Evolutionary conservation across 2,329 filamentous ascomycete genomes (phyloP), one percentile per base, ranked within the genome.

Genomic region (Paecilomyces fulvus): DNA sequence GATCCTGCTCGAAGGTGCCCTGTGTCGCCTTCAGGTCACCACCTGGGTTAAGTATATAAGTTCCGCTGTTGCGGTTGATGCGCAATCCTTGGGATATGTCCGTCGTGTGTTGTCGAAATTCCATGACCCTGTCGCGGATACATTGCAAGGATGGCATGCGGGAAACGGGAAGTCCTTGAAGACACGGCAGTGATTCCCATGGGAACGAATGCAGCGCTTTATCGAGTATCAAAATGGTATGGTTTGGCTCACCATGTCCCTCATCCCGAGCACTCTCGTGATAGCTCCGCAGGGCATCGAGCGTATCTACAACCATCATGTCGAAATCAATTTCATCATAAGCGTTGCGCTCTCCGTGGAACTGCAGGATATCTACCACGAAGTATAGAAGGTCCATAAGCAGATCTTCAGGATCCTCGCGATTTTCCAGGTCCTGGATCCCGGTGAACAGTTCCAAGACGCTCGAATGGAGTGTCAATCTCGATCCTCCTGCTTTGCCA

Each of bases 251-350:
- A 6, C 59, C 62, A 6, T 72, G 69, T 30, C 75, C 68, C 55
- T 75, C 63, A 11, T 61, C 63, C 7, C 70, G 67, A 3, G 67
- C 70, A 23, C 71, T 73, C 55, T 80, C 79, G 65, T 96, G 86
- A 67, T 96, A 96, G 0, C 84, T 82, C 52, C 86, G 83, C 25
- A 99, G 76, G 1, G 91, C 90, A 72, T 96, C 92, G 43, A 90
- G 82, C 0, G 89, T 90, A 64, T 96, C 91, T 43, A 97, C 81
- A 4, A 92, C 85, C 83, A 99, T 95, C 63, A 80, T 77, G 63
- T 99, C 94, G 67, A 97, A 95, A 71, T 97, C 92, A 60, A 99
- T 89, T 74, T 99, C 94, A 64, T 99, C 94, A 72, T 96, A 96
- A 0, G 95, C 94, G 68, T 97, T 99, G 51, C 86, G 83, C 74